These are phyloP conservation scores for Camellia japonica DNA, from an alignment of 148 eudicot species.

Conservation along the genomic window DNA sequence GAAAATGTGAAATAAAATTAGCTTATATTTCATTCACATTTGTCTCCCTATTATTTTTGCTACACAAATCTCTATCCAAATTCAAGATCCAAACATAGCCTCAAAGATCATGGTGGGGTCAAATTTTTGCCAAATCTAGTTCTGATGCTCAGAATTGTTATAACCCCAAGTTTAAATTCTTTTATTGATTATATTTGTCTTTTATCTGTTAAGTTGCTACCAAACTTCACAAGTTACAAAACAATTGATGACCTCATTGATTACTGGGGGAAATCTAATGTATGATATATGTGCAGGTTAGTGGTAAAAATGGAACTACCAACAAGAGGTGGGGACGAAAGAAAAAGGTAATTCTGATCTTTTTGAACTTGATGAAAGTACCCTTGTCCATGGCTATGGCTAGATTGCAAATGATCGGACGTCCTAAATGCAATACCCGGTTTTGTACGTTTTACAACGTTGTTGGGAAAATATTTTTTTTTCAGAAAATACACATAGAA, in stretches of 20 bases:
- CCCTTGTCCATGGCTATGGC: not conserved
- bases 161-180: not conserved
- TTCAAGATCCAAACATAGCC: too few relatives aligned
- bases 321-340: conserved; percentile 18
- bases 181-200: not conserved
- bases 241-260: not conserved
- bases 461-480: not conserved
- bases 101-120: too few relatives aligned
- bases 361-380: conserved; percentile 1
- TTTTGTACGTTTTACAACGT: not conserved
- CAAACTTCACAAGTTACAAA: not conserved
- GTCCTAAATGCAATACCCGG: not conserved
- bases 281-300: conserved; percentile 14
- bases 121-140: too few relatives aligned
- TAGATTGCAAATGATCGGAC: not conserved
- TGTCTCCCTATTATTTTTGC: too few relatives aligned
- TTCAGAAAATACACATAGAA: not conserved
- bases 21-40: too few relatives aligned
- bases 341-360: conserved; percentile 22
- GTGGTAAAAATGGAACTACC: conserved; percentile 8
- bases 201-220: not conserved
- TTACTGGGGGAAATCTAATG: not conserved
- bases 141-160: not conserved
- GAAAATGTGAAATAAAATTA: too few relatives aligned
- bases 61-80: too few relatives aligned